Evolutionary conservation across 805 yeast genomes (phyloP), one percentile per base, ranked within the genome.

Genomic region (Kodamaea kakaduensis): DNA sequence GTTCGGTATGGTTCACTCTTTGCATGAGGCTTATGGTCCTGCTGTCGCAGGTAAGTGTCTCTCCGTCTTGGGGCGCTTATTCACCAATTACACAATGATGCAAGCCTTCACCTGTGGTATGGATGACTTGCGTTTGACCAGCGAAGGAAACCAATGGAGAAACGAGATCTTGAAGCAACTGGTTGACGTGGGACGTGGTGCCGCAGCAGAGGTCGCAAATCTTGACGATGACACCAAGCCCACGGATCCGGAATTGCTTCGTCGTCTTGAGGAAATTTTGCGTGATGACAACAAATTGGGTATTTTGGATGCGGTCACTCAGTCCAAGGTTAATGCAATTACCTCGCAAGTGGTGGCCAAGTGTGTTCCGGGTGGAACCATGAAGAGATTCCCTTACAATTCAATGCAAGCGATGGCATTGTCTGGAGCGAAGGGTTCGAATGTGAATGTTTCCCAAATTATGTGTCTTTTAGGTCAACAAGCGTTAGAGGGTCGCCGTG

Each of bases 381-480:
- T 86, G 84, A 93, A 93, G 64, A 73, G 80, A 56, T 93, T 93
- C 74, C 99, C 99, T 9, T 73, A 81, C 64, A 93, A 93, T 64
- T 78, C 95, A 24, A 93, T 93, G 97, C 98, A 93, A 72, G 81
- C 96, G 24, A 93, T 93, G 99, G 97, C 98, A 2, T 69, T 93
- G 30, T 90, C 97, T 28, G 99, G 99, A 63, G 99, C 99, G 42
- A 93, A 93, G 67, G 99, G 99, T 57, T 93, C 98, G 17, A 86
- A 85, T 51, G 99, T 93, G 47, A 93, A 93, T 54, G 97, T 93
- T 47, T 90, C 98, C 25, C 99, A 93, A 70, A 94, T 93, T 67
- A 94, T 94, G 98, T 93, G 99, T 77, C 72, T 94, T 54, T 75
- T 93, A 47, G 99, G 99, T 33, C 99, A 93, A 67, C 99, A 93